These are phyloP conservation scores for Pichia pseudocactophila DNA, from an alignment of 805 yeast genomes.

Conservation along the genomic window DNA sequence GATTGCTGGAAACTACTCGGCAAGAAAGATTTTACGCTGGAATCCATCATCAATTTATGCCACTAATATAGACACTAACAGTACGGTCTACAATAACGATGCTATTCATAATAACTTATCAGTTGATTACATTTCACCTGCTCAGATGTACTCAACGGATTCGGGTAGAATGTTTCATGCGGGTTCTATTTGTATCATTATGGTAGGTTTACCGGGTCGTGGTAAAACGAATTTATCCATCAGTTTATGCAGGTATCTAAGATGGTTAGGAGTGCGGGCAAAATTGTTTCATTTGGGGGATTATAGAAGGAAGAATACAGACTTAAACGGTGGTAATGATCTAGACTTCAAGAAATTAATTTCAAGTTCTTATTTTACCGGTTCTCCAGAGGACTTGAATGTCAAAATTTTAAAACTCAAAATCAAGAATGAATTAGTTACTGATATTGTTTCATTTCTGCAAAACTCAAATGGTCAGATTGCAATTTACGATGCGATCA, in stretches of 20 bases:
- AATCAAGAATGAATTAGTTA: constrained; percentile 54
- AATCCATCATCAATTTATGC: constrained; percentile 18
- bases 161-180: constrained; percentile 92
- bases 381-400: constrained; percentile 36
- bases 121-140: constrained; percentile 70
- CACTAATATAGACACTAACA: constrained; percentile 3
- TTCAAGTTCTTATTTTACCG: constrained; percentile 63
- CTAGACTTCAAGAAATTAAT: constrained; percentile 31
- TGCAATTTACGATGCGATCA: constrained; percentile 93
- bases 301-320: constrained; percentile 54
- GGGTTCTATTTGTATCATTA: constrained; percentile 79
- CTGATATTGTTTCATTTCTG: constrained; percentile 65
- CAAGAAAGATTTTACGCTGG: constrained; percentile 48
- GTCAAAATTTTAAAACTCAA: constrained; percentile 46
- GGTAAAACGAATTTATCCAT: constrained; percentile 93
- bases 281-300: constrained; percentile 89
- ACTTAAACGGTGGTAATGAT: background rate
- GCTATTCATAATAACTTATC: constrained; percentile 62
- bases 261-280: constrained; percentile 95
- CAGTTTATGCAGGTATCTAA: constrained; percentile 78
- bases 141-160: constrained; percentile 87
- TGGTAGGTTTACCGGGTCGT: constrained; percentile 91
- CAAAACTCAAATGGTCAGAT: constrained; percentile 79
- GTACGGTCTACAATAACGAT: constrained; percentile 28
- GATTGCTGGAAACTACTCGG: constrained; percentile 44